phyloP scores from a whole-genome alignment of 495 filamentous ascomycete species.

The Hypoxylon cercidicola region DNA sequence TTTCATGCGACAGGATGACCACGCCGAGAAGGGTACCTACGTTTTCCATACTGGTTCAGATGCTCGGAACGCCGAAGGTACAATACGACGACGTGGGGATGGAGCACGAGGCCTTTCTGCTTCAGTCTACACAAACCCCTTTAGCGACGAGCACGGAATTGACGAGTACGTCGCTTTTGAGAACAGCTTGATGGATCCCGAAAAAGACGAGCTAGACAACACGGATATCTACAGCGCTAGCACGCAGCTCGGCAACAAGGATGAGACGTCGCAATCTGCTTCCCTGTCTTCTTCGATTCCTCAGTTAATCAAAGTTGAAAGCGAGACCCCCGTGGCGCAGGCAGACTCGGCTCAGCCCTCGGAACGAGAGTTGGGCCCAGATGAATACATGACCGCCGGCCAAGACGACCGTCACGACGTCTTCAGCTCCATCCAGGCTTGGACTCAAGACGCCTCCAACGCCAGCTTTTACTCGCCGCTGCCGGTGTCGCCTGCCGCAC shows the following conservation, averaged over 20 bases:
- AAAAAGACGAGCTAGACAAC: conserved; percentile 57
- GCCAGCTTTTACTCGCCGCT: conserved; percentile 64
- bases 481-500: conserved; percentile 51
- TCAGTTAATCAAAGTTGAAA: conserved; percentile 47
- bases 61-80: conserved; percentile 47
- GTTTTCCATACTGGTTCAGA: conserved; percentile 63
- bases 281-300: conserved; percentile 41
- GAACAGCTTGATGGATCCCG: conserved; percentile 49
- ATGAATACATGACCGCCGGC: conserved; percentile 60
- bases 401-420: conserved; percentile 51
- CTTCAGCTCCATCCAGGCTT: conserved; percentile 65
- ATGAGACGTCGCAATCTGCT: conserved; percentile 28
- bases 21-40: conserved; percentile 58
- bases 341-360: conserved; percentile 20
- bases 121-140: conserved; percentile 67
- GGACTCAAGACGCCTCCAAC: conserved; percentile 58
- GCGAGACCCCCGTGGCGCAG: conserved; percentile 21
- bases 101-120: conserved; percentile 63
- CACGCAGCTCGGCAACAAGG: conserved; percentile 48
- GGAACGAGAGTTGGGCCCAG: conserved; percentile 50
- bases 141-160: conserved; percentile 66
- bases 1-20: conserved; percentile 57
- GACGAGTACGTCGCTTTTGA: conserved; percentile 55
- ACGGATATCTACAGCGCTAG: conserved; percentile 64
- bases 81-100: conserved; percentile 59